Conservation (phyloP, 1,139 yeast species). For the Pichia sp. region DNA sequence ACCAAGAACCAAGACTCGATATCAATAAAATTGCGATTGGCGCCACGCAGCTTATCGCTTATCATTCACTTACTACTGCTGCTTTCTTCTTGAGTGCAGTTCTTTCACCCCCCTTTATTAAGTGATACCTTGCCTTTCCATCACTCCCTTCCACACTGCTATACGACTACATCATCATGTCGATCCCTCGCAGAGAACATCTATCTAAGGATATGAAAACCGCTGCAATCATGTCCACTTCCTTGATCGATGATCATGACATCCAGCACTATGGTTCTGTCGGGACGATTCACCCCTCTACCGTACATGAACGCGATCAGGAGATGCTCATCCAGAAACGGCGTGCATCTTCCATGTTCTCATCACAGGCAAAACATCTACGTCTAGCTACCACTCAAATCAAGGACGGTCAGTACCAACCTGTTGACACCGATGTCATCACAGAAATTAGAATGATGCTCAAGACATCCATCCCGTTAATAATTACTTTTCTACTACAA, state of each 20-base stretch:
- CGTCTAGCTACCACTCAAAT: conserved; percentile 17
- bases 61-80: no score
- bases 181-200: no score
- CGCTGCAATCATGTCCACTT: no score
- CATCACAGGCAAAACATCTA: conserved; percentile 11
- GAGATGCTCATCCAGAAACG: conserved; percentile 21
- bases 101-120: no score
- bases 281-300: neutral
- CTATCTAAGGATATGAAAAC: no score
- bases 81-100: no score
- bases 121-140: no score
- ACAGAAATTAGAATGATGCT: conserved; percentile 40
- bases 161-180: no score
- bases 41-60: no score
- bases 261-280: conserved; percentile 17
- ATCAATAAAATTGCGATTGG: no score
- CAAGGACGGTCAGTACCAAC: conserved; percentile 27
- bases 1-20: no score
- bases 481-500: conserved; percentile 70
- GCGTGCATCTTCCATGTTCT: conserved; percentile 20
- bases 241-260: neutral
- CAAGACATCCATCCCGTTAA: conserved; percentile 51
- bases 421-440: conserved; percentile 38
- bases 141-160: no score
- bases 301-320: conserved; percentile 13